These are phyloP conservation scores for Lachancea meyersii DNA, from an alignment of 805 yeast species.

Conservation along the genomic window DNA sequence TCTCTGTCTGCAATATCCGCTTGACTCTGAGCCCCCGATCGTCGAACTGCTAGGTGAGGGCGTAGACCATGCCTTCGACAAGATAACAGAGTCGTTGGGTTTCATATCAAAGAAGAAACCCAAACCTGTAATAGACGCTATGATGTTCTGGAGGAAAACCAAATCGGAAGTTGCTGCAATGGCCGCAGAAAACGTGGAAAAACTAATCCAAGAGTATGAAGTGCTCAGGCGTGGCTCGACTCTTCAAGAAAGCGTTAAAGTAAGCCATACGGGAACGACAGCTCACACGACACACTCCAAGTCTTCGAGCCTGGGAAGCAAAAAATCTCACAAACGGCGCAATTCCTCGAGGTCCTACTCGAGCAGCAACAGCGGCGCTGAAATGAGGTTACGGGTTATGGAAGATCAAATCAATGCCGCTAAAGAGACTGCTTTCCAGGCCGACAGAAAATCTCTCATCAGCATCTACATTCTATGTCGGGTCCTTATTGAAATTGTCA, in stretches of 20 bases:
- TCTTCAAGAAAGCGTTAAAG: conserved; percentile 4
- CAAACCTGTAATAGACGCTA: conserved; percentile 92
- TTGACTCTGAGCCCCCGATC: conserved; percentile 67
- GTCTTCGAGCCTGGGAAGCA: conserved; percentile 30
- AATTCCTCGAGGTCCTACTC: conserved; percentile 42
- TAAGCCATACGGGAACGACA: conserved; percentile 8
- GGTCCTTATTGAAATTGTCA: conserved; percentile 85
- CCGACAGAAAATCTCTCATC: conserved; percentile 80
- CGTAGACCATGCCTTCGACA: conserved; percentile 78
- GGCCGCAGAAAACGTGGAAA: conserved; percentile 50
- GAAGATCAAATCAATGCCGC: conserved; percentile 39
- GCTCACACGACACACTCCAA: conserved; percentile 27
- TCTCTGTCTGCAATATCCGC: conserved; percentile 57
- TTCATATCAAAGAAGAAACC: conserved; percentile 86
- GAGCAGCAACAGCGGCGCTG: conserved; percentile 36
- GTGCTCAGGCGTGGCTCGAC: conserved; percentile 1
- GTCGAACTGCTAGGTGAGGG: conserved; percentile 78
- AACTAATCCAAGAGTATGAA: conserved; percentile 34
- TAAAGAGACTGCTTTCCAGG: conserved; percentile 66
- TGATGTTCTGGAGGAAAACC: conserved; percentile 96
- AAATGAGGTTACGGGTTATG: conserved; percentile 47
- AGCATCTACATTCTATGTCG: conserved; percentile 86
- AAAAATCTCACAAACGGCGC: conserved; percentile 42
- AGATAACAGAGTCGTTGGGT: conserved; percentile 79
- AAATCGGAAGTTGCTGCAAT: conserved; percentile 79